Evolutionary conservation across 768 basidiomycete genomes (phyloP).

Genomic region (Phanerodontia chrysosporium): DNA sequence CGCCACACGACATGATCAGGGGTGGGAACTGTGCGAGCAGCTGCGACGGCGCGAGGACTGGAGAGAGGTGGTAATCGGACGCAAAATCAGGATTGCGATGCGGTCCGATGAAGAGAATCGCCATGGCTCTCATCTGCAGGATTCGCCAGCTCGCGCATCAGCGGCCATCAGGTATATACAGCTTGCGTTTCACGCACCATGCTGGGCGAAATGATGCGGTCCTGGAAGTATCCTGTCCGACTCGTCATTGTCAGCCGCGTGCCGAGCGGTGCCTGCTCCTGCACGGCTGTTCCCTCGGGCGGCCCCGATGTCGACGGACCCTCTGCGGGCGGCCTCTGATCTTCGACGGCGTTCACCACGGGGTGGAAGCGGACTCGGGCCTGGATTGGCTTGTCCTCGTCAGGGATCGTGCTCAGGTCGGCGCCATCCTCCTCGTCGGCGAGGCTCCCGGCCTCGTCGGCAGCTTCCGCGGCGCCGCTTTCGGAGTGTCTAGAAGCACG

Average conservation of each 20-base stretch:
- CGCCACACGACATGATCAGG: slow-evolving; percentile 90
- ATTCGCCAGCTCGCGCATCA: neutral
- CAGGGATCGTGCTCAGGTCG: slow-evolving; percentile 44
- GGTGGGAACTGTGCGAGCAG: slow-evolving; percentile 93
- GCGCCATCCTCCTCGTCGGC: slow-evolving; percentile 50
- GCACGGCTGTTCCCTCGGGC: slow-evolving; percentile 19
- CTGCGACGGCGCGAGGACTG: slow-evolving; percentile 80
- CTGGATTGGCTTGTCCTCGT: slow-evolving; percentile 71
- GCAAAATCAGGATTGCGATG: slow-evolving; percentile 91
- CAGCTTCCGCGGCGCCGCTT: slow-evolving; percentile 4
- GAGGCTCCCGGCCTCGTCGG: slow-evolving; percentile 45
- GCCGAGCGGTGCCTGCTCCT: slow-evolving; percentile 50
- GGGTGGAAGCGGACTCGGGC: slow-evolving; percentile 59
- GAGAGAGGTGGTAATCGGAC: slow-evolving; percentile 94
- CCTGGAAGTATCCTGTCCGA: slow-evolving; percentile 89
- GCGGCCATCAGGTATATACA: slow-evolving; percentile 1
- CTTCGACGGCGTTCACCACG: slow-evolving; percentile 12
- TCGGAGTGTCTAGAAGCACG: neutral
- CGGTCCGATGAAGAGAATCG: slow-evolving; percentile 93
- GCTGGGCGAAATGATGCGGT: slow-evolving; percentile 88
- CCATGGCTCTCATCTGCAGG: slow-evolving; percentile 97
- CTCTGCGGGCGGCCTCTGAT: neutral
- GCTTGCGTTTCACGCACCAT: slow-evolving; percentile 63
- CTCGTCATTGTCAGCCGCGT: slow-evolving; percentile 94
- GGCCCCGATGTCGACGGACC: neutral